Evolutionary conservation across 108 stramenopile genomes (phyloP).

Genomic region (Cylindrotheca fusiformis): DNA sequence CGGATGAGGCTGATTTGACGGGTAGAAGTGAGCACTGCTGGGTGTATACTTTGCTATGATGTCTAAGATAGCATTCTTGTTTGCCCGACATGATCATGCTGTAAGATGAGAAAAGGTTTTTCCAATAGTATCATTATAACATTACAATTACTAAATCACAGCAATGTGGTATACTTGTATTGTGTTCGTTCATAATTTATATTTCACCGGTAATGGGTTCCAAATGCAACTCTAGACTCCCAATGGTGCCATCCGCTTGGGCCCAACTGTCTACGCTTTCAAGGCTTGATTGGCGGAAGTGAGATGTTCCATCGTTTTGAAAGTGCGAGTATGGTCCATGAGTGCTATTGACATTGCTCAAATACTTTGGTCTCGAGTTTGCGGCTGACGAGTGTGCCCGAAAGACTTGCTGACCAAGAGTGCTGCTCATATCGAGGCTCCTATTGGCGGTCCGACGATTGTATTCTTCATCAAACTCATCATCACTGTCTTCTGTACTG

Average conservation of each 20-base stretch:
- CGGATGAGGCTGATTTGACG: too few species aligned
- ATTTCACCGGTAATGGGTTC: constrained; percentile 49
- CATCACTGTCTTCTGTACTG: background rate
- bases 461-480: constrained; percentile 6
- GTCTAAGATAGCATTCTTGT: too few species aligned
- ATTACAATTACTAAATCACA: too few species aligned
- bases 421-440: background rate
- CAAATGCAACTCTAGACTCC: constrained; percentile 40
- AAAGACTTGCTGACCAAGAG: background rate
- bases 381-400: background rate
- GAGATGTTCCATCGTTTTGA: background rate
- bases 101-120: too few species aligned
- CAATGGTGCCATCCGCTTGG: constrained; percentile 49
- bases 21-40: too few species aligned
- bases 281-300: background rate
- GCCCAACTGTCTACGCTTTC: constrained; percentile 36
- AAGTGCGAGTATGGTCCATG: background rate
- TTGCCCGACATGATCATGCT: too few species aligned
- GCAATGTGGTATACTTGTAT: too few species aligned
- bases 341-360: background rate
- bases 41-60: too few species aligned
- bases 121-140: too few species aligned
- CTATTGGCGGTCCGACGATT: background rate
- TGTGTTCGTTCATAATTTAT: too few species aligned
- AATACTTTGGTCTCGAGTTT: background rate